Base-by-base conservation (phyloP, 2,329 filamentous ascomycete species). In the Diaporthe nobilis region DNA sequence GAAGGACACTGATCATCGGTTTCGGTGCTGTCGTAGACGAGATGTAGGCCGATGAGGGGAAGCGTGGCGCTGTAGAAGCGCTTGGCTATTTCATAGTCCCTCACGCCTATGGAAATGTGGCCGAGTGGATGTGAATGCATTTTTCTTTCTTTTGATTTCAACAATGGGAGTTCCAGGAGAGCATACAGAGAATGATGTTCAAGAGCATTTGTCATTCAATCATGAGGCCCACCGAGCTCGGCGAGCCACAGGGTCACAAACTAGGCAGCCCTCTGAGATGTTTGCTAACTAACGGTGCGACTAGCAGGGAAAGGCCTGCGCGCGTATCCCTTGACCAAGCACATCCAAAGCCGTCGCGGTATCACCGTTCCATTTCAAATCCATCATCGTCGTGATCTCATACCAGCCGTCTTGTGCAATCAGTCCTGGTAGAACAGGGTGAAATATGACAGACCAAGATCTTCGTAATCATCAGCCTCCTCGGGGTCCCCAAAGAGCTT, bases 51-150 rank as follows among this genome's bases (percentile, higher is more conserved):
- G 22, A 84, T 78, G 1, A 82, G 79, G 9, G 72, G 71, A 10
- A 83, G 78, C 31, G 79, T 72, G 28, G 81, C 80, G 4, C 76
- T 79, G 77, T 82, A 83, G 77, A 84, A 84, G n/a, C 74, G 71
- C 73, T 82, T 81, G 71, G 82, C 81, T 25, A 57, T 58, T 31
- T 75, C 57, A 74, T 77, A 78, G 28, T 77, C 76, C n/a, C 65
- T 58, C 15, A 81, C 78, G 25, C 79, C 79, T 60, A 81, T 76
- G 7, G 80, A 81, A 28, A 81, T 73, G 55, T 81, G 80, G 8
- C 80, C 79, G 17, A 81, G 60, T 3, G 75, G 75, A 28, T 71
- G 61, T 37, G 37, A 78, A 49, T 74, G 73, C 71, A 72, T 72
- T 47, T n/a, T 44, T n/a, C 22, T 25, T 22, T 58, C 31, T 60